phyloP scores from a whole-genome alignment of 805 yeast species.

The Candida glaebosa region DNA sequence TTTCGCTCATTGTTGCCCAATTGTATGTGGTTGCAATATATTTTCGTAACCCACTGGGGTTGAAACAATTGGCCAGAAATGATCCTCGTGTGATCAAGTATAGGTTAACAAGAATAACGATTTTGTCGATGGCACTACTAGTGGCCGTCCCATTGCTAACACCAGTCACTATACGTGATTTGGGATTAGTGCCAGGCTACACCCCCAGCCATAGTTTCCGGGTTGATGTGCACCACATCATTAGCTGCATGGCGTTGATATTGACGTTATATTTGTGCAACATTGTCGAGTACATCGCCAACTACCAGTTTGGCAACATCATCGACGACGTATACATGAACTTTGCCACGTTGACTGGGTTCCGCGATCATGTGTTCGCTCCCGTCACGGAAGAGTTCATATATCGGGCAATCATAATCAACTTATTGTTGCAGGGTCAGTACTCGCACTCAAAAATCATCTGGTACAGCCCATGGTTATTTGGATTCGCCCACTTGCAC shows the following conservation, averaged over 20 bases:
- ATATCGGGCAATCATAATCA: conserved; percentile 48
- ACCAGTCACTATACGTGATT: conserved; percentile 5
- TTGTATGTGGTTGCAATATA: conserved; percentile 47
- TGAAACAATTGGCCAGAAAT: conserved; percentile 32
- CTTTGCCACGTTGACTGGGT: conserved; percentile 32
- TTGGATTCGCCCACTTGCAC: conserved; percentile 78
- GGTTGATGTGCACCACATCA: conserved; percentile 13
- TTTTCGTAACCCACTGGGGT: conserved; percentile 19
- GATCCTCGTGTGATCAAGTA: conserved; percentile 40
- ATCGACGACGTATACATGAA: conserved; percentile 11
- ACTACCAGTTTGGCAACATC: conserved; percentile 2
- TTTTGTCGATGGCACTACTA: conserved; percentile 26
- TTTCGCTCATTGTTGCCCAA: conserved; percentile 35
- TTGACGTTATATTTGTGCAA: conserved; percentile 42
- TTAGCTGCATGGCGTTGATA: conserved; percentile 15
- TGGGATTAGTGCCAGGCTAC: conserved; percentile 38
- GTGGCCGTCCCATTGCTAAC: conserved; percentile 26
- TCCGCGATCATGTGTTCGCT: conserved; percentile 62
- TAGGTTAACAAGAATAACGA: conserved; percentile 35
- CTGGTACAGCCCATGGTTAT: conserved; percentile 54
- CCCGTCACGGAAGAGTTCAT: conserved; percentile 79
- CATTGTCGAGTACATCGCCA: not conserved
- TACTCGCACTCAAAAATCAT: conserved; percentile 13
- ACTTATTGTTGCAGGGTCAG: conserved; percentile 10
- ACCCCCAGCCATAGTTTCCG: conserved; percentile 9